Conservation (phyloP, 2,329 filamentous ascomycete genomes). For the Leptographium galeiforme region DNA sequence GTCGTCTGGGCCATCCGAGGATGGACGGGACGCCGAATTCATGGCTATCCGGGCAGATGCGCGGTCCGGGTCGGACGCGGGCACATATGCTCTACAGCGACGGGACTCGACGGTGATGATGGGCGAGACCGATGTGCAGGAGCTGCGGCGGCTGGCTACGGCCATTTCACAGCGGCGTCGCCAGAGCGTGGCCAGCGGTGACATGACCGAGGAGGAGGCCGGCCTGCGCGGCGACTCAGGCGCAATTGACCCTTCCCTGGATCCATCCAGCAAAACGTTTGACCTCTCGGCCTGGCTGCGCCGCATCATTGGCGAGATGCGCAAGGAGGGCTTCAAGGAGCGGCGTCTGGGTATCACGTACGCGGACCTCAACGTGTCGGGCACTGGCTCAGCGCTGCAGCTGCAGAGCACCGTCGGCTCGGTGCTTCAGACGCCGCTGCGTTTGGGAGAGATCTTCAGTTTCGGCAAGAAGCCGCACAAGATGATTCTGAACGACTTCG, state of each 20-base stretch:
- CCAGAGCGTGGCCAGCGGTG: not conserved
- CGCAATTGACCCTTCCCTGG: slow-evolving; percentile 25
- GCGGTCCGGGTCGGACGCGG: not conserved
- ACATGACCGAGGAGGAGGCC: no score
- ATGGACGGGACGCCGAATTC: not conserved
- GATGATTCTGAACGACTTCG: slow-evolving; percentile 49
- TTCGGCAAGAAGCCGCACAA: slow-evolving; percentile 33
- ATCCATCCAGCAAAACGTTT: slow-evolving; percentile 35
- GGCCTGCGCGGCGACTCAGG: slow-evolving; percentile 10
- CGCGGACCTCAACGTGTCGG: slow-evolving; percentile 53
- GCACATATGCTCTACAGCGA: not conserved
- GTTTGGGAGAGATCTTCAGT: slow-evolving; percentile 33
- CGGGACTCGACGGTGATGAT: slow-evolving; percentile 2
- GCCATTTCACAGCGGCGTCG: slow-evolving; percentile 26
- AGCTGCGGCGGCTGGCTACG: slow-evolving; percentile 15
- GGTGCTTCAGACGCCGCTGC: slow-evolving; percentile 33
- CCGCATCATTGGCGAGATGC: slow-evolving; percentile 38
- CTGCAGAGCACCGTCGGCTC: slow-evolving; percentile 56
- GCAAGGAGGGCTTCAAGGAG: slow-evolving; percentile 30
- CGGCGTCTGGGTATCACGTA: slow-evolving; percentile 50
- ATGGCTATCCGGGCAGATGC: not conserved
- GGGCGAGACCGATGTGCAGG: slow-evolving; percentile 3
- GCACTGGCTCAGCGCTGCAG: slow-evolving; percentile 53
- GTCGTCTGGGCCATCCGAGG: not conserved
- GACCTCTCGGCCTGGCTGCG: slow-evolving; percentile 42